Base-by-base conservation (phyloP, 2,329 filamentous ascomycete genomes). In the Aspergillus thermomutatus region DNA sequence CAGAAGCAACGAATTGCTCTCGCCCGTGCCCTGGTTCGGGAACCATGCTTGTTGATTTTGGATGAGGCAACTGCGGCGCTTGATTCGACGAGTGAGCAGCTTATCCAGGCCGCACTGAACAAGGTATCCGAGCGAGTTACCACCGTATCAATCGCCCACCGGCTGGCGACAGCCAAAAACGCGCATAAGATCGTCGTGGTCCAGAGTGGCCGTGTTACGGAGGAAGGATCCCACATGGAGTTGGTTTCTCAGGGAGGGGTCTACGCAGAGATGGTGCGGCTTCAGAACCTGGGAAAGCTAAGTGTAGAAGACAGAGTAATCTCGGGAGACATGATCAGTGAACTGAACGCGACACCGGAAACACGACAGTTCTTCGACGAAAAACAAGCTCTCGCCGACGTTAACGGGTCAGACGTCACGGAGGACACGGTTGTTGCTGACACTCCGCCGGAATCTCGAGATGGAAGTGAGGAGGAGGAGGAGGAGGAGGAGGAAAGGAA, bases 1-100 rank as follows among this genome's bases (percentile, higher is more conserved):
- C 91, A 96, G 70, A 84, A 95, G 73, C 92, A 97, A 74, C 88
- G 92, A 61, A 93, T 96, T 66, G 90, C 92, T 5, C 92, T 96
- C 70, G 91, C 92, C 3, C 82, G 90, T 63, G 91, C 91, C 19
- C 84, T 96, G 53, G 89, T 96, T 26, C 91, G 88, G 9, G 88
- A 95, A 66, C 92, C 92, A 0, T 91, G 89, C 75, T 80, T 96
- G 67, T 81, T 97, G 3, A 66, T 75, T 17, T 61, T 75, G 3
- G 72, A 75, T 50, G 72, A 75, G 57, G 72, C 72, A 2, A 75
- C 72, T 0, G 70, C 72, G 4, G 66, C 72, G 7, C 60, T 75
- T 28, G 72, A 75, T 56, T 73, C 73, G 9, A 66, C 64, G 0
- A 72, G 67, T 37, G 72, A 75, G 55, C 63, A 66, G 25, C 61